Conservation (phyloP, 257 asterid species). For the Nicotiana paniculata region DNA sequence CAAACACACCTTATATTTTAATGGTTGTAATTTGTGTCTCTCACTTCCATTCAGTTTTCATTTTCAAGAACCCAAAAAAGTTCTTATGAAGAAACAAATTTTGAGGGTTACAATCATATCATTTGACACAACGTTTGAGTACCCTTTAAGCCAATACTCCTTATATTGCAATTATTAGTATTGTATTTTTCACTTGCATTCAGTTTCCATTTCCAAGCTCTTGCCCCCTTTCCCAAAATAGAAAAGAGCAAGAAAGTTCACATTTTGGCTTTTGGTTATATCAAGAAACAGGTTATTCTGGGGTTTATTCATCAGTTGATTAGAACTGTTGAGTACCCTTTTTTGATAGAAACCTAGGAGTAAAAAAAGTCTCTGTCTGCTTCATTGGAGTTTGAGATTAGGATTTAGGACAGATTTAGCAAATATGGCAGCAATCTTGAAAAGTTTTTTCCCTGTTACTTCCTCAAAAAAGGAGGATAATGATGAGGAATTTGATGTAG, state of each 20-base stretch:
- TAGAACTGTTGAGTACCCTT: background rate
- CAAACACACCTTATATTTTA: background rate
- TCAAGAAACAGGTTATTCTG: background rate
- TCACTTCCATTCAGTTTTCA: background rate
- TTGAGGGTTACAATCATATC: background rate
- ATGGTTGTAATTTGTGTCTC: background rate
- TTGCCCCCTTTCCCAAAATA: background rate
- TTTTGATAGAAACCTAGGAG: constrained; percentile 4
- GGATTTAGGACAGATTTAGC: constrained; percentile 2
- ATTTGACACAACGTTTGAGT: background rate
- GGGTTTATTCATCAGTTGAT: background rate
- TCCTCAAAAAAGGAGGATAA: constrained; percentile 18
- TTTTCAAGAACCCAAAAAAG: background rate
- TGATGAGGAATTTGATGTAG: constrained; percentile 31
- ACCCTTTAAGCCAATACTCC: background rate
- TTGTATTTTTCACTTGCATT: background rate
- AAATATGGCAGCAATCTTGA: constrained; percentile 27
- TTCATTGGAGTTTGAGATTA: constrained; percentile 15
- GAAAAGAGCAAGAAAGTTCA: background rate
- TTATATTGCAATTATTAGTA: background rate
- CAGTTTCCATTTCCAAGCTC: background rate
- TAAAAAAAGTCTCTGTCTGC: background rate
- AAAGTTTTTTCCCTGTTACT: constrained; percentile 22
- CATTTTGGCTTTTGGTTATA: background rate
- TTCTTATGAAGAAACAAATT: background rate